phyloP scores from a whole-genome alignment of 129 eudicot species.

The Mikania micrantha region DNA sequence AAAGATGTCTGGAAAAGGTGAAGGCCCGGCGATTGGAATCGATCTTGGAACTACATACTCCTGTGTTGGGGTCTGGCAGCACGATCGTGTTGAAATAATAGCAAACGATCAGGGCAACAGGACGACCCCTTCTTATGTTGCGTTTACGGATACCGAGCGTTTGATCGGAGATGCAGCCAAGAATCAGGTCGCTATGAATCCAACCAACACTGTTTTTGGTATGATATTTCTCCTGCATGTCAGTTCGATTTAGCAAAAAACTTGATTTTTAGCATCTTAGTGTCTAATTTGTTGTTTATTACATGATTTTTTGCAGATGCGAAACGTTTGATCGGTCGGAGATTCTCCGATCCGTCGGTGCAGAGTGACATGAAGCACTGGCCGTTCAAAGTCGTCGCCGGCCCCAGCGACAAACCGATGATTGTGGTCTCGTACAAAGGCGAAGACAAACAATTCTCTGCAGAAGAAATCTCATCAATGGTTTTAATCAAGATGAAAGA shows the following conservation, averaged over 20 bases:
- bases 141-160: slow-evolving; percentile 2
- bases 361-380: slow-evolving; percentile 67
- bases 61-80: not conserved
- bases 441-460: slow-evolving; percentile 67
- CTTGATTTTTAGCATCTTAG: not conserved
- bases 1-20: not conserved
- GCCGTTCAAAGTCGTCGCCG: slow-evolving; percentile 71
- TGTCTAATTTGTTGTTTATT: not conserved
- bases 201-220: slow-evolving; percentile 2
- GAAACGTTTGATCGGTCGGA: slow-evolving; percentile 71
- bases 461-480: slow-evolving; percentile 85
- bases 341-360: slow-evolving; percentile 63
- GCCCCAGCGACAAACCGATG: slow-evolving; percentile 77
- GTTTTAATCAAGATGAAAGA: slow-evolving; percentile 76
- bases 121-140: not conserved
- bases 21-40: slow-evolving; percentile 4
- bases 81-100: not conserved
- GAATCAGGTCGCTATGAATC: slow-evolving; percentile 4
- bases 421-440: slow-evolving; percentile 60
- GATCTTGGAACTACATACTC: not conserved
- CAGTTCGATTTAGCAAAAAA: not conserved
- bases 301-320: slow-evolving; percentile 37
- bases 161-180: not conserved
- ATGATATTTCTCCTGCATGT: not conserved
- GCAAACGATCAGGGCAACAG: slow-evolving; percentile 2